Evolutionary conservation across 2,329 filamentous ascomycete genomes (phyloP), one percentile per base, ranked within the genome.

Genomic region (Botrytis fragariae): DNA sequence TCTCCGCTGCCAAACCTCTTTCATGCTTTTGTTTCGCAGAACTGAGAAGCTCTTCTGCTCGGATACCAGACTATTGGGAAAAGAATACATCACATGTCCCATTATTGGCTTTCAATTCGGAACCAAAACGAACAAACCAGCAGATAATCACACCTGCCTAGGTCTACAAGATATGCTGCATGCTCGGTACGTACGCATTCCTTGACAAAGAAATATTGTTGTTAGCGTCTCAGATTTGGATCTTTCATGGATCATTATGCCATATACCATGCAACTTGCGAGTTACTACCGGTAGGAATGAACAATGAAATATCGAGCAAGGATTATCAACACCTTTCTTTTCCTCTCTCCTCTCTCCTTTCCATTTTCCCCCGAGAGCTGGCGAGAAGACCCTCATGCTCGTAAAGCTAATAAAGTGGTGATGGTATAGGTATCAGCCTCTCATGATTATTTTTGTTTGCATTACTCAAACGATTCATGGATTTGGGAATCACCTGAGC

Each of bases 1-100:
- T 72, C 63, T 72, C 71, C 71, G 71, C 71, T 72, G 62, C 18
- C 25, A 59, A 61, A 45, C 32, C 12, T 20, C 42, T 68, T 68
- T 42, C 20, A 48, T 65, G 44, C 35, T 12, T 25, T 25, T 9
- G 37, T n/a, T 44, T 20, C 61, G 9, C 3, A n/a, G 18, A 25
- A 35, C 20, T 2, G 14, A 44, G 39, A 48, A 35, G 22, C 10
- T 35, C 67, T 60, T 61, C 67, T 61, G 51, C 22, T 48, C 29
- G 62, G 42, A 35, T 35, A 35, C 5, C 29, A 65, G 29, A 65
- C n/a, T 35, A n/a, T 65, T 35, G 63, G 63, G 44, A 67, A 7
- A 37, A 48, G 0, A n/a, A 39, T 48, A 20, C 29, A 67, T 67
- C 63, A 67, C 44, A 35, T 32, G 63, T 42, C 32, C 35, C n/a